Evolutionary conservation across 2,329 filamentous ascomycete species (phyloP).

Genomic region (Talaromyces verruculosus): DNA sequence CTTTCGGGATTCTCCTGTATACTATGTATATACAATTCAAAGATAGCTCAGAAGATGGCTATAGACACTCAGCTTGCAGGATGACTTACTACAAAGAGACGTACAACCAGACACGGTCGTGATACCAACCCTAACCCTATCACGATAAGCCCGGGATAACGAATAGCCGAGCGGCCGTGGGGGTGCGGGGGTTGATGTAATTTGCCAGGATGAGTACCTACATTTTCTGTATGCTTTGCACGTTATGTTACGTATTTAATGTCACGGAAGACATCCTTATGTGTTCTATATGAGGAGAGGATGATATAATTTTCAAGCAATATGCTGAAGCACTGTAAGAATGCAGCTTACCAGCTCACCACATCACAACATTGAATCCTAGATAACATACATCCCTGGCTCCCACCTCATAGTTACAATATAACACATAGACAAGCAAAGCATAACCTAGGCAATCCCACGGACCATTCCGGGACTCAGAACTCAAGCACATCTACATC

Average conservation of each 20-base stretch:
- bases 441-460: too few species aligned
- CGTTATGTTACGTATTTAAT: neutral
- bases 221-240: neutral
- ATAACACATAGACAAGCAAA: too few species aligned
- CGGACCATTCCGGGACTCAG: neutral
- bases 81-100: neutral
- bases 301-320: neutral
- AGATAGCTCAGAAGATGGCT: neutral
- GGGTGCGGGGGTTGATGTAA: neutral
- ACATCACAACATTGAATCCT: too few species aligned
- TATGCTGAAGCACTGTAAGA: too few species aligned
- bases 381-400: too few species aligned
- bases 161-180: neutral
- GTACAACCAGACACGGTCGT: neutral
- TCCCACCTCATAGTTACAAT: too few species aligned
- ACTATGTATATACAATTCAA: neutral
- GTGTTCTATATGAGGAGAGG: neutral
- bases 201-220: neutral
- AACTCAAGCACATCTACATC: neutral
- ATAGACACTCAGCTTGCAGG: neutral
- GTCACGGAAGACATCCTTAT: neutral
- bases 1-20: neutral
- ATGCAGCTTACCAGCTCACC: too few species aligned
- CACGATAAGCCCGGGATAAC: neutral
- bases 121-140: neutral